Evolutionary conservation across 805 yeast species (phyloP), one percentile per base, ranked within the genome.

Genomic region (Ogataea wickerhamii): DNA sequence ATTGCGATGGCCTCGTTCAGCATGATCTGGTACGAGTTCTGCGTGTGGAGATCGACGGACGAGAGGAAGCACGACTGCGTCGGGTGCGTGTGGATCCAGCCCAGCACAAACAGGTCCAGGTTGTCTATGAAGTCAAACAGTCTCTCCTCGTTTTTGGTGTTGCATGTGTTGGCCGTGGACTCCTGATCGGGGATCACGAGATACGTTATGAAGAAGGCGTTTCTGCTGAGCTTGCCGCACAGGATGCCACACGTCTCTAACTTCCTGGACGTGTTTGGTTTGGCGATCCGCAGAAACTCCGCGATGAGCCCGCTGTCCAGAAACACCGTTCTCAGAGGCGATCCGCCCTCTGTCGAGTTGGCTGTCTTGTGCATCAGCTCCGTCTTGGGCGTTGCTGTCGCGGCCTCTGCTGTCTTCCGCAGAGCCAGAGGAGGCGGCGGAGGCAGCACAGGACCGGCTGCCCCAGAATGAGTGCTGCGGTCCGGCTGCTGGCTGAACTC

Each of bases 71-170:
- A 80, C n/a, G 82, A 65, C 53, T 80, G 87, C 8, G 85, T 75
- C 5, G 87, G 87, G 53, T 80, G 87, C 7, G 86, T 80, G 55
- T 80, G 87, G 37, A 80, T 80, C 87, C 87, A 80, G 3, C 87
- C 87, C 2, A 80, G 62, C n/a, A 80, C 73, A 49, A 80, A 78
- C 31, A 80, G 57, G 43, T 75, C 81, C 37, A 73, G 63, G 22
- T 59, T 47, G 51, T 79, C 85, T 29, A 78, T 69, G 45, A 64
- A 74, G 29, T 72, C 75, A 49, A 79, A 78, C 42, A 80, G 53
- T 4, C 63, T 58, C 45, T 78, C 84, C 51, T 80, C 87, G 51
- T 78, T 69, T 18, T 68, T 69, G 11, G 85, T 80, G 32, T 67
- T 63, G 56, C 86, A 80, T 5, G 85, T 77, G 53, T 79, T 78